Evolutionary conservation across 768 basidiomycete genomes (phyloP), one percentile per base, ranked within the genome.

Genomic region (Lactarius quietus): DNA sequence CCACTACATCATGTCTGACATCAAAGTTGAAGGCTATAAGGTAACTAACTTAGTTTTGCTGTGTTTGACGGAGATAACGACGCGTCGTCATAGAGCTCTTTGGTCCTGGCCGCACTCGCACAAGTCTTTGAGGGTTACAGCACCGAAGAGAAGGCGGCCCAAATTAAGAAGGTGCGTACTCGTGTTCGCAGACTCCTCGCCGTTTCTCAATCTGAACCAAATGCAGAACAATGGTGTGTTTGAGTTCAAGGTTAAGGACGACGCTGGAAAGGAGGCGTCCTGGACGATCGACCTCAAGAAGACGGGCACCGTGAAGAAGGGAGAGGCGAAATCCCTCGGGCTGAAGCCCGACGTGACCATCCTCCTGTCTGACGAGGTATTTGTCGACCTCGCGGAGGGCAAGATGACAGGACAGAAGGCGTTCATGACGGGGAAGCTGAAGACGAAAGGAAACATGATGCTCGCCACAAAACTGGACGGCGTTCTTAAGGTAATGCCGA

Each of bases 271-370:
- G 75, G 86, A 86, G 67, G 89, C 79, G 23, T 82, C 82, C 53
- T 97, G 93, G 93, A 95, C 93, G 8, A 92, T 98, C 70, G 95
- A 98, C 81, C 72, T 96, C 73, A 97, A 98, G 84, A 89, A 89
- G 78, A 81, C 83, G 17, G 92, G 90, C 14, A 77, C 81, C 26
- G 83, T 95, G 31, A 87, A 86, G 82, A 87, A 89, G 76, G 93
- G 93, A 45, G 70, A 70, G 39, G 67, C 69, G 6, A 69, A 68
- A 52, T 45, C 67, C 26, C 83, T 86, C 12, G 82, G 85, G 68
- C 81, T 86, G 63, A 93, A 94, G 75, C 79, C 90, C 6, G 92
- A 95, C 72, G 93, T 95, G 63, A 88, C 89, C 20, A 84, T 96
- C 75, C 80, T 88, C 61, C 80, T 94, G 69, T 82, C 84, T 36